phyloP scores from a whole-genome alignment of 768 basidiomycete genomes.

The Russula sp. region DNA sequence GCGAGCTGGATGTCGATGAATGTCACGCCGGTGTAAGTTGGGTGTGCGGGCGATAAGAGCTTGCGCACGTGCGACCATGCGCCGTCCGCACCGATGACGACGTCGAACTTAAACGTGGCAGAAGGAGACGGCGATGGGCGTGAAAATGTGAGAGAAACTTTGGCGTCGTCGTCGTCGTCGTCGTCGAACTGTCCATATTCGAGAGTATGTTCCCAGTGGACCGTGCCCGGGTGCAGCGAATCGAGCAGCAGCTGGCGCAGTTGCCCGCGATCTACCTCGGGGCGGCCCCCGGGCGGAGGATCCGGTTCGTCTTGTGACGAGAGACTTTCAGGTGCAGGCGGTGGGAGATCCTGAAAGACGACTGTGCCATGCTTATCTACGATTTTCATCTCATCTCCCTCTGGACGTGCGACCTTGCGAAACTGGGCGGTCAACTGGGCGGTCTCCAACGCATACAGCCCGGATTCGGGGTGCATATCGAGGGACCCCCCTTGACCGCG shows the following conservation, averaged over 20 bases:
- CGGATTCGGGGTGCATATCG: conserved; percentile 35
- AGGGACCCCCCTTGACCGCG: conserved; percentile 36
- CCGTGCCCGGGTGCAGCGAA: not conserved
- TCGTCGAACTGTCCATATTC: not conserved
- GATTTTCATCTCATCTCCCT: not conserved
- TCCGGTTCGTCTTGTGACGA: not conserved
- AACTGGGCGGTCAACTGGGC: conserved; percentile 4
- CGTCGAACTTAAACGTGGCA: conserved; percentile 6
- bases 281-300: not conserved
- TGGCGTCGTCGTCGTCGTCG: not conserved
- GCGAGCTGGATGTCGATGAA: conserved; percentile 23
- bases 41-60: conserved; percentile 27
- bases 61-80: conserved; percentile 35
- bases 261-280: conserved; percentile 13
- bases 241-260: conserved; percentile 12
- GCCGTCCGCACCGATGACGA: conserved; percentile 36
- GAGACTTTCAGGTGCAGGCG: not conserved
- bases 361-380: not conserved
- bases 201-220: conserved; percentile 3
- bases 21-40: conserved; percentile 30
- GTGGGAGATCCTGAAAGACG: not conserved
- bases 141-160: not conserved
- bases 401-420: conserved; percentile 7
- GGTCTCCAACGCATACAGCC: not conserved
- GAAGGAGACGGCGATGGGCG: not conserved